Conservation (phyloP, 116 monocot species). For the Trichopus zeylanicus region DNA sequence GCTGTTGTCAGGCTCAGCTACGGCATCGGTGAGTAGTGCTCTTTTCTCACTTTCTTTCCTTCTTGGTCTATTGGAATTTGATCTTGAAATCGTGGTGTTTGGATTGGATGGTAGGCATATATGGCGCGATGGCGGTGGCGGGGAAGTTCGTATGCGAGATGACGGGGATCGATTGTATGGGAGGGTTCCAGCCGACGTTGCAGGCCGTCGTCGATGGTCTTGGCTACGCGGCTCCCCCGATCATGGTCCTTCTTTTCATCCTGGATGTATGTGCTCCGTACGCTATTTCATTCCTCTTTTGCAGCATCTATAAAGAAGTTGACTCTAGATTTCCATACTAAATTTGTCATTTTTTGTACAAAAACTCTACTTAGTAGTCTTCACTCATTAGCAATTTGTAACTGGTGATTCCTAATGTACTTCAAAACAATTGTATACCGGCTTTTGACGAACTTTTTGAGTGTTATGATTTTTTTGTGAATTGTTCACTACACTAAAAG, state of each 20-base stretch:
- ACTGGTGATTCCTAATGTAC: too few relatives aligned
- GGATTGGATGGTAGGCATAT: constrained; percentile 7
- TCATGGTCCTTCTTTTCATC: constrained; percentile 20
- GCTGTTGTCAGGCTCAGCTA: constrained; percentile 28
- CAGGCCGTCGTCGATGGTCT: constrained; percentile 12
- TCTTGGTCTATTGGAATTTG: not conserved
- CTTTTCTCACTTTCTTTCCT: not conserved
- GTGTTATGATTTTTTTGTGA: too few relatives aligned
- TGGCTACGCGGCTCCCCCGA: constrained; percentile 20
- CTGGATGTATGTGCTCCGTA: constrained; percentile 25
- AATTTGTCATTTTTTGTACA: too few relatives aligned
- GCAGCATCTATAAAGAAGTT: too few relatives aligned
- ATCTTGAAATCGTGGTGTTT: not conserved
- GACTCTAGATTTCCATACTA: too few relatives aligned
- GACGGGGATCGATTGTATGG: constrained; percentile 11
- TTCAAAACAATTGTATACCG: too few relatives aligned
- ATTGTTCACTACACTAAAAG: too few relatives aligned
- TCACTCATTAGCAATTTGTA: too few relatives aligned
- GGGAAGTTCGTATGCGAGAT: constrained; percentile 18
- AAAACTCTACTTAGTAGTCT: too few relatives aligned
- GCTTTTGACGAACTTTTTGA: too few relatives aligned
- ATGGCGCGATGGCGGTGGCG: constrained; percentile 16
- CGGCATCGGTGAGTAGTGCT: constrained; percentile 11
- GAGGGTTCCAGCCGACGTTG: constrained; percentile 17
- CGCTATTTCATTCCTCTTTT: too few relatives aligned